These are phyloP conservation scores for Solanum chacoense DNA, from an alignment of 305 asterid species.

Conservation along the genomic window DNA sequence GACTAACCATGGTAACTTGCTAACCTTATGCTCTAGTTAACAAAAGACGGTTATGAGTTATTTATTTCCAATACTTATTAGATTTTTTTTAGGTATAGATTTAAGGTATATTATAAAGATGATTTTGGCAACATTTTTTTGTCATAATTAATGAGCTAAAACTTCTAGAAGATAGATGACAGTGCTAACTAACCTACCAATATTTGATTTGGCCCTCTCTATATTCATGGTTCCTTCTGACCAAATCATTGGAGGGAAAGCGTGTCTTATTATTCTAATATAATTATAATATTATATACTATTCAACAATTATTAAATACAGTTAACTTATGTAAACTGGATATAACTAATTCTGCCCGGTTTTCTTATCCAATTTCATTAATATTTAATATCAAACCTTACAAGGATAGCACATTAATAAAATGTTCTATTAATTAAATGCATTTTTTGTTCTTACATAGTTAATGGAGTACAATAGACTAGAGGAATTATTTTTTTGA, in stretches of 20 bases:
- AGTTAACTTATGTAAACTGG: neutral
- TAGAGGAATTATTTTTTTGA: neutral
- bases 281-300: neutral
- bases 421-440: neutral
- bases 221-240: neutral
- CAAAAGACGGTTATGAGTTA: too few species aligned
- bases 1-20: too few species aligned
- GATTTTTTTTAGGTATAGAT: neutral
- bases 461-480: neutral
- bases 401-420: neutral
- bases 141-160: neutral
- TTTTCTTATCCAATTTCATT: neutral
- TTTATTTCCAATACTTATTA: too few species aligned
- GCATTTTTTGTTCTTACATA: neutral
- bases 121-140: neutral
- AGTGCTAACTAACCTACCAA: neutral
- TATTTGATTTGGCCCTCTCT: neutral
- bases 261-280: neutral
- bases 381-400: neutral
- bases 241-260: neutral
- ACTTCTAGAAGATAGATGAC: neutral
- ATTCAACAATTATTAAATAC: neutral
- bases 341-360: neutral
- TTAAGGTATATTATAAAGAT: neutral
- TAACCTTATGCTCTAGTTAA: too few species aligned